Percentiles rank a stretch among this genome's conserved stretches.
These are phyloP conservation scores for Sarcodon sp. DNA, from an alignment of 768 basidiomycete genomes.

Conservation along the genomic window DNA sequence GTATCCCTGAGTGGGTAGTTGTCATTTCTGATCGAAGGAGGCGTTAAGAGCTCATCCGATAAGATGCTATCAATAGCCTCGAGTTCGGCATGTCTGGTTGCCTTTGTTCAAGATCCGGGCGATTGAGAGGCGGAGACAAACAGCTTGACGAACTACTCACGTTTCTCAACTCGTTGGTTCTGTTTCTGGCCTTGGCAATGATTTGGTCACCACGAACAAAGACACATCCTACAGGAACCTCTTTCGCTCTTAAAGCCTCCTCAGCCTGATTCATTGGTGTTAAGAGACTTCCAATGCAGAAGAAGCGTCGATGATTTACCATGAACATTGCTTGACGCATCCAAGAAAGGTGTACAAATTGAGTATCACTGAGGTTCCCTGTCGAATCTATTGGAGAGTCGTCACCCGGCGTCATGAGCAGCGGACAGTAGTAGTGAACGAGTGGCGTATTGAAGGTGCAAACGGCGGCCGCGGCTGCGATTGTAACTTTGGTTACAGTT, in stretches of 20 bases:
- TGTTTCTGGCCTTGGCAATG: constrained; percentile 82
- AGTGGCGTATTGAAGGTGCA: no score
- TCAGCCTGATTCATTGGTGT: constrained; percentile 39
- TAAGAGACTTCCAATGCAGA: not conserved
- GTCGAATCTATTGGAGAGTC: no score
- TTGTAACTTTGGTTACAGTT: no score
- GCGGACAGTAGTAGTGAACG: no score
- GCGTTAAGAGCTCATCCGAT: constrained; percentile 43
- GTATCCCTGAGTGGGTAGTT: constrained; percentile 63
- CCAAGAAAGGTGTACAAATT: constrained; percentile 36
- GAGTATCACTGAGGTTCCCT: no score
- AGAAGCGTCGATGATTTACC: constrained; percentile 27
- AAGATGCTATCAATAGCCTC: constrained; percentile 91
- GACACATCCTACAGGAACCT: constrained; percentile 96
- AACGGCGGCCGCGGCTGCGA: no score
- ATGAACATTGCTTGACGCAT: constrained; percentile 74
- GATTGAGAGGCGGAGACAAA: not conserved
- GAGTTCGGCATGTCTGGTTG: constrained; percentile 93
- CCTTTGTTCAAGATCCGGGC: constrained; percentile 30
- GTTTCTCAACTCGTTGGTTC: constrained; percentile 90
- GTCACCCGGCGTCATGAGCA: no score
- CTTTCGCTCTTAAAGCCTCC: constrained; percentile 72
- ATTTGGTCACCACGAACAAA: constrained; percentile 71
- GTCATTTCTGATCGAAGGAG: constrained; percentile 14
- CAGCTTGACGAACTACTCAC: constrained; percentile 26